Percentiles rank a stretch among this genome's conserved stretches.
phyloP scores from a whole-genome alignment of 495 filamentous ascomycete species.

The Hypoxylon lenormandii region DNA sequence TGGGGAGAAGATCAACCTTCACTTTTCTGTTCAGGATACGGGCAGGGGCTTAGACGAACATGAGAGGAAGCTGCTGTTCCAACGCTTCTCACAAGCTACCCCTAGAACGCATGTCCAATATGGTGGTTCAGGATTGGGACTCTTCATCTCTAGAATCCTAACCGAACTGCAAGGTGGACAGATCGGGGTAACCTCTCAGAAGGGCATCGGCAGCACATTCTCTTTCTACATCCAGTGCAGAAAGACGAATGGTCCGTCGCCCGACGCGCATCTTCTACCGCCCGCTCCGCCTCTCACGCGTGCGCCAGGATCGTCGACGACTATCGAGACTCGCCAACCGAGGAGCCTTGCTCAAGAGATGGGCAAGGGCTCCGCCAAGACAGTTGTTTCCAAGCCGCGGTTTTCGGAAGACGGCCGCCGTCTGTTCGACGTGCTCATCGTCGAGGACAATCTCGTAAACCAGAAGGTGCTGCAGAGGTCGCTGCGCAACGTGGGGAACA shows the following conservation, averaged over 20 bases:
- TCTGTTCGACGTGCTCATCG: constrained; percentile 70
- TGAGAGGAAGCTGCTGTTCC: constrained; percentile 80
- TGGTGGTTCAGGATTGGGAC: constrained; percentile 82
- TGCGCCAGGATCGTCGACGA: constrained; percentile 47
- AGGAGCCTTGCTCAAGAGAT: constrained; percentile 18
- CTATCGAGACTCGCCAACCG: constrained; percentile 43
- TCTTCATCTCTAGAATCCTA: constrained; percentile 83
- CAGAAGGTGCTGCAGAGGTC: constrained; percentile 78
- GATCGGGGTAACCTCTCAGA: constrained; percentile 79
- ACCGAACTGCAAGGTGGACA: constrained; percentile 86
- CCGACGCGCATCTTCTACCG: constrained; percentile 36
- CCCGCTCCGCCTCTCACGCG: constrained; percentile 47
- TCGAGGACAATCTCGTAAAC: constrained; percentile 89
- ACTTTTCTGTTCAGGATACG: constrained; percentile 81
- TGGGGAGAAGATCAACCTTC: constrained; percentile 75
- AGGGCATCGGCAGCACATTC: constrained; percentile 82
- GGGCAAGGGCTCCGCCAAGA: constrained; percentile 17
- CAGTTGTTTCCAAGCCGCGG: constrained; percentile 31
- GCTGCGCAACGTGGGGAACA: constrained; percentile 74
- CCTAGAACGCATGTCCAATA: constrained; percentile 84
- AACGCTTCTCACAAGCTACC: constrained; percentile 80
- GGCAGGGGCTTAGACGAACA: constrained; percentile 79
- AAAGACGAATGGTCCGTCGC: constrained; percentile 32
- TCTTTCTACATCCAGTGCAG: constrained; percentile 76
- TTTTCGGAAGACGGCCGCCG: constrained; percentile 50